phyloP scores from a whole-genome alignment of 306 rosid genomes.

The Corylus avellana region DNA sequence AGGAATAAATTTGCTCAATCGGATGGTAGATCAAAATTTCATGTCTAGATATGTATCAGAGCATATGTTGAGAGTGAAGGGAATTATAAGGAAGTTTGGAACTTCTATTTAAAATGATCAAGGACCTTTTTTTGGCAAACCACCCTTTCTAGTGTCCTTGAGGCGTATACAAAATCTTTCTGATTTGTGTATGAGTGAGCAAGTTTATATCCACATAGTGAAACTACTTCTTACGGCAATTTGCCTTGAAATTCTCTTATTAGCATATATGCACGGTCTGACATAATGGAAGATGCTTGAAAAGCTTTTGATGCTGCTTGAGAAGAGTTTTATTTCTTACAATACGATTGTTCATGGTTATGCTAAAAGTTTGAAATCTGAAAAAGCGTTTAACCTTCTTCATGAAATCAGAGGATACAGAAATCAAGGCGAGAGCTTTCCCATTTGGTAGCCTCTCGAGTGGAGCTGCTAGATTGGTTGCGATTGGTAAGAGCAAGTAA shows the following conservation, averaged over 20 bases:
- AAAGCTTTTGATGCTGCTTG: slow-evolving; percentile 47
- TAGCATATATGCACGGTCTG: slow-evolving; percentile 35
- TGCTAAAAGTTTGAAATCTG: too few species aligned
- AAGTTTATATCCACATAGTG: slow-evolving; percentile 21
- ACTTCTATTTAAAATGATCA: slow-evolving; percentile 45
- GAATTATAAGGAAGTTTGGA: slow-evolving; percentile 43
- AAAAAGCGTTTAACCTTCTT: too few species aligned
- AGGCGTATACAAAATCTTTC: slow-evolving; percentile 54
- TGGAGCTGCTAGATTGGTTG: too few species aligned
- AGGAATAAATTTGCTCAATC: slow-evolving; percentile 38
- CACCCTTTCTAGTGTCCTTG: slow-evolving; percentile 51
- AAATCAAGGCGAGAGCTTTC: too few species aligned
- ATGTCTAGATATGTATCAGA: slow-evolving; percentile 51
- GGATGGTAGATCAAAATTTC: slow-evolving; percentile 45
- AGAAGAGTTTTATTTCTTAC: background rate
- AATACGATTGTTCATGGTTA: too few species aligned
- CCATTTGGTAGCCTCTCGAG: too few species aligned
- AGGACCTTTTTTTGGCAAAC: slow-evolving; percentile 45
- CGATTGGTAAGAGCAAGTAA: too few species aligned
- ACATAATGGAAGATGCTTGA: slow-evolving; percentile 39
- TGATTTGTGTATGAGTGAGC: slow-evolving; percentile 34
- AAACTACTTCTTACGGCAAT: slow-evolving; percentile 41
- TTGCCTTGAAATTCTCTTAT: slow-evolving; percentile 50
- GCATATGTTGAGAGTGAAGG: slow-evolving; percentile 45
- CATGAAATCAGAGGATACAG: too few species aligned